phyloP scores from a whole-genome alignment of 108 stramenopile species.

The Stephanodiscus minutulus region DNA sequence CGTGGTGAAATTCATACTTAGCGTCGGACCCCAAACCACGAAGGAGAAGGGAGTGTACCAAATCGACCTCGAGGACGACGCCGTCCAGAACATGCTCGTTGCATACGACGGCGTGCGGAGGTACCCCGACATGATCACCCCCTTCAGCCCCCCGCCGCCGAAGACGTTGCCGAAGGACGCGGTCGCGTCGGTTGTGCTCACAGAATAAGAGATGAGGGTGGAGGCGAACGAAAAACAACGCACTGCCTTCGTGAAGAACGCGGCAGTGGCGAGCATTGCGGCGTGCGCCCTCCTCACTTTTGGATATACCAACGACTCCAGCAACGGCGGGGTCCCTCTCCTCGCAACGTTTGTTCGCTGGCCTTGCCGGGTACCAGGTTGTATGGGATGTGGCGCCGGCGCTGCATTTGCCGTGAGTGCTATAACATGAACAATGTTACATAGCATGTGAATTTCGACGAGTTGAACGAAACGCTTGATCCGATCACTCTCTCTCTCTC shows the following conservation, averaged over 20 bases:
- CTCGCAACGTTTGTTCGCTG: conserved; percentile 83
- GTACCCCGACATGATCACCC: conserved; percentile 87
- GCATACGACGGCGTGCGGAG: conserved; percentile 75
- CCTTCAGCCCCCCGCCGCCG: conserved; percentile 82
- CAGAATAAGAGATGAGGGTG: conserved; percentile 65
- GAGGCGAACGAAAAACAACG: conserved; percentile 63
- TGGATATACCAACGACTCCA: conserved; percentile 65
- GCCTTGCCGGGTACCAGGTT: conserved; percentile 89
- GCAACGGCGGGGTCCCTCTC: conserved; percentile 53
- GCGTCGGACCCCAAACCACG: conserved; percentile 88
- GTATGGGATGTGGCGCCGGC: conserved; percentile 98
- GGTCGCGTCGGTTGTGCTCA: conserved; percentile 38
- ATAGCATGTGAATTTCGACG: conserved; percentile 63
- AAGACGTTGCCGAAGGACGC: conserved; percentile 38
- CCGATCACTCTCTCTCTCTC: conserved; percentile 39
- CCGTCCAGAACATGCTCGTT: conserved; percentile 93
- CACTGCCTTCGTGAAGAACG: conserved; percentile 61
- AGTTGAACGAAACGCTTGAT: conserved; percentile 75
- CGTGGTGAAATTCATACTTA: conserved; percentile 92
- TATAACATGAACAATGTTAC: neutral
- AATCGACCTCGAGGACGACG: conserved; percentile 94
- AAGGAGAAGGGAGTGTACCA: conserved; percentile 75
- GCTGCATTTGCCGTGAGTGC: conserved; percentile 87
- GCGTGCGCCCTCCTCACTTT: conserved; percentile 76
- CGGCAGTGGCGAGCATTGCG: conserved; percentile 66